These are phyloP conservation scores for Annulohypoxylon stygium DNA, from an alignment of 495 filamentous ascomycete genomes.

Conservation along the genomic window DNA sequence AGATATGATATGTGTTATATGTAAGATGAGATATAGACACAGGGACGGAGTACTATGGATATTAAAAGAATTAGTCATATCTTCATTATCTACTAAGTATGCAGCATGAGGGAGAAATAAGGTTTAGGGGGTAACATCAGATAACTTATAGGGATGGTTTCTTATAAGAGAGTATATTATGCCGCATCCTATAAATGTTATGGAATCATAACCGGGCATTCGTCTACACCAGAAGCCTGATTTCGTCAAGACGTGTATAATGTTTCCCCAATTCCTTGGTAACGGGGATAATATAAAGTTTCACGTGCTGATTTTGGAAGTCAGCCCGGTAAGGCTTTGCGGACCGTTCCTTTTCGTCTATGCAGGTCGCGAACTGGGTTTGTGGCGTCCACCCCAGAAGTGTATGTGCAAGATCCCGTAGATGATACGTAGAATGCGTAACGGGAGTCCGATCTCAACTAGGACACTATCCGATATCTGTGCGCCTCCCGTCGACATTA, in stretches of 20 bases:
- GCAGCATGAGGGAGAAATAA: not conserved
- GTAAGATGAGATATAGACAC: not conserved
- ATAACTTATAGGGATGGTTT: slow-evolving; percentile 9
- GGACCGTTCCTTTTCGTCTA: slow-evolving; percentile 37
- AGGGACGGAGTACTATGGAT: not conserved
- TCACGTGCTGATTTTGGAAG: slow-evolving; percentile 26
- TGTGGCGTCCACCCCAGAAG: slow-evolving; percentile 33
- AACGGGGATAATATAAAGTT: slow-evolving; percentile 5
- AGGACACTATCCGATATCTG: slow-evolving; percentile 5
- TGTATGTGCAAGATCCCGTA: slow-evolving; percentile 38
- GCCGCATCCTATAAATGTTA: not conserved
- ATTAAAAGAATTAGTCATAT: not conserved
- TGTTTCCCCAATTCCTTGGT: not conserved
- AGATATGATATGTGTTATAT: too few species aligned
- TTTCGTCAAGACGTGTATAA: not conserved
- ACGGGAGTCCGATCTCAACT: not conserved
- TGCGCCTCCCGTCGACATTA: slow-evolving; percentile 3
- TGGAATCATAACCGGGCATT: not conserved
- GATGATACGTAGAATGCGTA: slow-evolving; percentile 29
- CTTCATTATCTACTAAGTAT: not conserved
- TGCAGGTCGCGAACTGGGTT: slow-evolving; percentile 36
- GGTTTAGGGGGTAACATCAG: not conserved
- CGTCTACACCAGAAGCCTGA: not conserved
- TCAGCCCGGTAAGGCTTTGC: slow-evolving; percentile 35
- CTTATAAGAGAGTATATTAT: not conserved